Conservation (phyloP, 169 alveolate species). For the Plasmodium coatneyi region DNA sequence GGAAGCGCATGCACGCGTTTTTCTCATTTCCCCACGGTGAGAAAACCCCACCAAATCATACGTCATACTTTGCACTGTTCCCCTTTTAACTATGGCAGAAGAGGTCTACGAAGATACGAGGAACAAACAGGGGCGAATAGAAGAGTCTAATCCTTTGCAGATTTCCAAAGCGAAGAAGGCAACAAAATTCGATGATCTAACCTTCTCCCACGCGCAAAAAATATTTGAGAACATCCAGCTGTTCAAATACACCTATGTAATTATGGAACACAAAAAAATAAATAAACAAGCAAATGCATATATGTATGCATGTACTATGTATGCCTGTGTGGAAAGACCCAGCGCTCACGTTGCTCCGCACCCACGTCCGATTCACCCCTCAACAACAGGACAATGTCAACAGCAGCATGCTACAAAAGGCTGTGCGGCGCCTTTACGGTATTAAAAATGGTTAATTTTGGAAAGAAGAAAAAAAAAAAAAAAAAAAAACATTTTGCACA, state of each 20-base stretch:
- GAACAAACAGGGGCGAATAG: background rate
- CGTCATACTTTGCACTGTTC: background rate
- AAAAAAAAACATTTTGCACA: background rate
- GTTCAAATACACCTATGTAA: constrained; percentile 61
- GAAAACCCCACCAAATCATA: background rate
- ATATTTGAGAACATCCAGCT: constrained; percentile 71
- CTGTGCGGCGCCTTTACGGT: constrained; percentile 71
- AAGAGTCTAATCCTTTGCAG: constrained; percentile 9
- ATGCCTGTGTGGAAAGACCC: background rate
- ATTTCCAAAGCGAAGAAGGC: constrained; percentile 19
- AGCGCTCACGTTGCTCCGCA: background rate
- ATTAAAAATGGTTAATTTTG: constrained; percentile 40
- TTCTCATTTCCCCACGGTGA: background rate
- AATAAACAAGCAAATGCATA: background rate
- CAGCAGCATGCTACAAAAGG: constrained; percentile 57
- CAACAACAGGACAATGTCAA: constrained; percentile 57
- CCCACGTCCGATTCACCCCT: background rate
- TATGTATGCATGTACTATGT: background rate
- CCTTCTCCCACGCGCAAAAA: constrained; percentile 74
- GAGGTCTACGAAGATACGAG: constrained; percentile 75
- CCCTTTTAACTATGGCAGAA: constrained; percentile 14
- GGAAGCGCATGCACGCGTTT: background rate
- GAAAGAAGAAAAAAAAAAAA: background rate
- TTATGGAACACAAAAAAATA: background rate
- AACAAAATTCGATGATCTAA: constrained; percentile 47